Base-by-base conservation (phyloP, 352 stramenopile genomes). In the Phytophthora podocarpi region DNA sequence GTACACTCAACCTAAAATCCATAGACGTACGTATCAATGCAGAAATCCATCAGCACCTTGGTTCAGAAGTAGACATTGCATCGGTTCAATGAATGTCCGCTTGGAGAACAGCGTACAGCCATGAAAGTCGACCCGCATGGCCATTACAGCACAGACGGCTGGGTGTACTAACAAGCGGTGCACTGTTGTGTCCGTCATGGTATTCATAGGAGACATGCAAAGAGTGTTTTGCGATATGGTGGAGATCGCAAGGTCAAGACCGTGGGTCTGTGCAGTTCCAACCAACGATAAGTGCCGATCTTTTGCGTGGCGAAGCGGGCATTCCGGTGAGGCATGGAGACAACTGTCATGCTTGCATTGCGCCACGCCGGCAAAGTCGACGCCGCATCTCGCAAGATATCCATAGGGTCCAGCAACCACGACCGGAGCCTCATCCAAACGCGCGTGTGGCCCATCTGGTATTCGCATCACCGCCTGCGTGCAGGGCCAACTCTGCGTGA, bases 361-460 rank as follows among this genome's bases (percentile, higher is more conserved):
- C 43, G 20, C 24, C 24, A 36, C 37, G 42, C n/a, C 21, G 21
- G 41, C 30, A 24, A 46, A 24, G 58, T 23, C 21, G 4, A 34
- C 9, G 35, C 16, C 37, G 45, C 56, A 55, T 42, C 46, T 65
- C 47, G 37, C 27, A 46, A 37, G 40, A 61, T 60, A 66, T n/a
- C n/a, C n/a, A n/a, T n/a, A n/a, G n/a, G n/a, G n/a, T n/a, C n/a
- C n/a, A n/a, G n/a, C n/a, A n/a, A n/a, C n/a, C n/a, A n/a, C n/a
- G n/a, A n/a, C n/a, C n/a, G n/a, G n/a, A n/a, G n/a, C n/a, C 36
- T 47, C 58, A 60, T 67, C 58, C 32, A n/a, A n/a, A n/a, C n/a
- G n/a, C n/a, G n/a, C n/a, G n/a, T n/a, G 20, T 49, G 43, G 31
- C 60, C 60, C 60, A 69, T 69, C 60, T 69, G 60, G 48, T 46